A percentile compares a stretch with the other conserved stretches of the same genome.
These are phyloP conservation scores for Micromonas pusilla DNA, from an alignment of 139 green algal species.

Conservation along the genomic window DNA sequence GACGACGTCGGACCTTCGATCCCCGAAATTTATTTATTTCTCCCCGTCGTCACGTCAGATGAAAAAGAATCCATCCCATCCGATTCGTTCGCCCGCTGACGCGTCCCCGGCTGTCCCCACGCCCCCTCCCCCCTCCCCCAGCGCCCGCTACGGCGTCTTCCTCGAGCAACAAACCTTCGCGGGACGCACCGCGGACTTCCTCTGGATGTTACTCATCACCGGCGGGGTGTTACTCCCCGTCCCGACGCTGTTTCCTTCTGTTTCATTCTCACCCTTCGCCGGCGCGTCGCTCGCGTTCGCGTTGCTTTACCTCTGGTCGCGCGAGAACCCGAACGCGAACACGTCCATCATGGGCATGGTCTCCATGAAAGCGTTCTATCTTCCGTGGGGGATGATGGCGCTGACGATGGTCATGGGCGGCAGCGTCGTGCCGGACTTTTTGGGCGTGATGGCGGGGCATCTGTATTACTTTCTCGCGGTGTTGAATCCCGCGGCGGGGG, in stretches of 20 bases:
- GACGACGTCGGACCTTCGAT: no score
- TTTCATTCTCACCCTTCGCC: conserved; percentile 25
- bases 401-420: conserved; percentile 47
- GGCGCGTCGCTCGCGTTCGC: conserved; percentile 45
- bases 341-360: conserved; percentile 47
- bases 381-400: conserved; percentile 56
- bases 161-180: conserved; percentile 53
- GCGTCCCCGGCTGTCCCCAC: background rate
- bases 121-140: background rate
- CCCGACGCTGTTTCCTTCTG: conserved; percentile 2
- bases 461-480: conserved; percentile 49
- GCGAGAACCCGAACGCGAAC: conserved; percentile 43
- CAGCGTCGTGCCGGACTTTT: conserved; percentile 39
- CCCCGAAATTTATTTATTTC: no score
- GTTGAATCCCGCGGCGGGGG: conserved; percentile 38
- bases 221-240: conserved; percentile 21
- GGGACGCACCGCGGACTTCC: conserved; percentile 49
- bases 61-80: background rate
- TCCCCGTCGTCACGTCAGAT: no score
- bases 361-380: conserved; percentile 54
- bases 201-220: conserved; percentile 53
- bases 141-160: conserved; percentile 40
- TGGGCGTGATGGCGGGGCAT: conserved; percentile 55
- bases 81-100: background rate
- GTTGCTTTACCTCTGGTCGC: conserved; percentile 55